These are phyloP conservation scores for Colletotrichum simmondsii DNA, from an alignment of 2,329 filamentous ascomycete species.

Conservation along the genomic window DNA sequence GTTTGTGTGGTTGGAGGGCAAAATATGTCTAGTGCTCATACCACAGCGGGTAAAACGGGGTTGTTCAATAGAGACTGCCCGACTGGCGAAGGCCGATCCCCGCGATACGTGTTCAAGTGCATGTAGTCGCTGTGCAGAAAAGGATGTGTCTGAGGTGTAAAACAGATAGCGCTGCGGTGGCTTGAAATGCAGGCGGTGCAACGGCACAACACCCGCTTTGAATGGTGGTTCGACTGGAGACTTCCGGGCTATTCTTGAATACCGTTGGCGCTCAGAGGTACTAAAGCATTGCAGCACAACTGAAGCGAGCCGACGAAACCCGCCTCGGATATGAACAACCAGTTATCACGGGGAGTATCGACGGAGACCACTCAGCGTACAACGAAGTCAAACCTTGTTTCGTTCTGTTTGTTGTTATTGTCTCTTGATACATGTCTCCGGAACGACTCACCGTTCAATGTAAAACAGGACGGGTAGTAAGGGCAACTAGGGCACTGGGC, in stretches of 20 bases:
- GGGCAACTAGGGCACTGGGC: constrained; percentile 6
- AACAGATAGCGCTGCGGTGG: not conserved
- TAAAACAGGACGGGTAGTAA: constrained; percentile 12
- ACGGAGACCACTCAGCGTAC: not conserved
- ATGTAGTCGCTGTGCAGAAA: not conserved
- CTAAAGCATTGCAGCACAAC: not conserved
- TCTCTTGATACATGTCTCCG: constrained; percentile 19
- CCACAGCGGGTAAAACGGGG: not conserved
- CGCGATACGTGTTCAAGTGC: not conserved
- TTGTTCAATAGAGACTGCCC: not conserved
- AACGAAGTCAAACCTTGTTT: not conserved
- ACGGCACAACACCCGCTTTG: not conserved
- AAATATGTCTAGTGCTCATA: constrained; percentile 9
- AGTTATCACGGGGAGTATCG: not conserved
- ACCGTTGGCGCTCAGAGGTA: not conserved
- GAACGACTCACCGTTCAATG: constrained; percentile 4
- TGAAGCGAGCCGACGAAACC: not conserved
- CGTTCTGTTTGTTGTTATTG: constrained; percentile 23
- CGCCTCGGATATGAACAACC: not conserved
- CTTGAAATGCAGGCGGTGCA: not conserved
- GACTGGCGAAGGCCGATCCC: not conserved
- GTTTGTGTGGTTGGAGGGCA: constrained; percentile 13
- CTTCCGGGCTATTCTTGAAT: constrained; percentile 5
- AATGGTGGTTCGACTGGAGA: constrained; percentile 8
- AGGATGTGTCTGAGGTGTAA: not conserved